Evolutionary conservation across 176 grass and related monocot genomes (phyloP), one percentile per base, ranked within the genome.

Genomic region (Saccharum officinarum): DNA sequence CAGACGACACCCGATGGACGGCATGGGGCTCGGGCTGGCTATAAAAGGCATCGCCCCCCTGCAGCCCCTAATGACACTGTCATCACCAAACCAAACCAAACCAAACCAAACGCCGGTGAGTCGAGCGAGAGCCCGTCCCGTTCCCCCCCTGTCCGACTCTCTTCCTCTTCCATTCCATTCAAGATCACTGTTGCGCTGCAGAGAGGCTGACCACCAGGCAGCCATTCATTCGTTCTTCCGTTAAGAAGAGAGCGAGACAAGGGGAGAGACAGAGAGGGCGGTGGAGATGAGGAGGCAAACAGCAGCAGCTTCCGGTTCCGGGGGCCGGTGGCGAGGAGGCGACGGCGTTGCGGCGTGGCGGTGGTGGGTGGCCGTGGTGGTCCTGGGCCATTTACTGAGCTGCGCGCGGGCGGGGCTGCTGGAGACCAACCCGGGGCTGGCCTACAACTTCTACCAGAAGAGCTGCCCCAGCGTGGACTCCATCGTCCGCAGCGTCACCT

Each of bases 391-490:
- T 76, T 80, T 81, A 64, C 18, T 87, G 76, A 42, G 2, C 31
- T 6, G 33, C 23, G 52, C 40, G 30, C 22, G 33, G 69, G 89
- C 89, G 6, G 89, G 89, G 80, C 75, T 90, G 15, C 76, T 87
- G 14, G 89, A 91, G 25, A 38, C 40, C 52, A 87, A 87, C 89
- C 85, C 69, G 2, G 91, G 84, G 2, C 20, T 92, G 18, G 73
- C 81, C 34, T 83, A 92, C 30, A 91, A 84, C 92, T 94, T 94
- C 88, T 94, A 94, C 89, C 8, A 31, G 57, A 91, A 61, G 71
- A 73, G 41, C 3, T 94, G 92, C 89, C 89, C 92, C 69, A 82
- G 2, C 49, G 80, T 79, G 4, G 89, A 94, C 36, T 40, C 73
- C 80, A 77, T 82, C 67, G 89, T 89, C 64, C 40, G 28, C 61